These are phyloP conservation scores for Ilyonectria destructans DNA, from an alignment of 2,329 filamentous ascomycete genomes.

Conservation along the genomic window DNA sequence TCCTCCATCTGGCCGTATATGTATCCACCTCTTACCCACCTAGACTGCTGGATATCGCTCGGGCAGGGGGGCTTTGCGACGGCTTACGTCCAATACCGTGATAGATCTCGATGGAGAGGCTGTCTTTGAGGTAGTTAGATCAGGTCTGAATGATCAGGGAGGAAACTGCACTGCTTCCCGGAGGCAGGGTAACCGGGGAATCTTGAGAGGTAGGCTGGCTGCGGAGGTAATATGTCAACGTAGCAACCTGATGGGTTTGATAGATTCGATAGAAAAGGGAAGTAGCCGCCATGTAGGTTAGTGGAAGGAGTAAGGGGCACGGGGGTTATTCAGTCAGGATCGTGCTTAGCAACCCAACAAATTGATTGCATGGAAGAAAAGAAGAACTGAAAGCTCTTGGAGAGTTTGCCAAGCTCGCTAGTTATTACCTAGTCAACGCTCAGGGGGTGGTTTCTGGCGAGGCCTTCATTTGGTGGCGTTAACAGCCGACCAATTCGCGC, in stretches of 20 bases:
- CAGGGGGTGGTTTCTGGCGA: background rate
- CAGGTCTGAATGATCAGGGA: no score
- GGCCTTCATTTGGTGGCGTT: background rate
- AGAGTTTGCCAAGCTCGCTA: background rate
- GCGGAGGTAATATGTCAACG: background rate
- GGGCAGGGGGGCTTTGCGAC: no score
- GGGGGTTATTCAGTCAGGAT: no score
- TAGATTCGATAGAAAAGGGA: no score
- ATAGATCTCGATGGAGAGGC: no score
- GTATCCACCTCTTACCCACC: no score
- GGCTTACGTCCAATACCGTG: no score
- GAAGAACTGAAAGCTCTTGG: background rate
- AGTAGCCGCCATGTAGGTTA: no score
- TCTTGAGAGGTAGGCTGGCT: background rate
- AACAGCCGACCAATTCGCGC: background rate
- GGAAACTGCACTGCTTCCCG: background rate
- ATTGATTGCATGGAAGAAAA: background rate
- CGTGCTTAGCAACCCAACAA: background rate
- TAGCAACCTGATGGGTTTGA: background rate
- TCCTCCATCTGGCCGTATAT: no score
- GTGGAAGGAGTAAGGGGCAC: no score
- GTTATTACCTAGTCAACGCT: background rate
- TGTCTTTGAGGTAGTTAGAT: no score
- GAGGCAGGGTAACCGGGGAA: slow-evolving; percentile 2
- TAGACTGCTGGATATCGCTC: no score